Base-by-base conservation (phyloP, 805 yeast genomes). In the Saccharomyces jurei region DNA sequence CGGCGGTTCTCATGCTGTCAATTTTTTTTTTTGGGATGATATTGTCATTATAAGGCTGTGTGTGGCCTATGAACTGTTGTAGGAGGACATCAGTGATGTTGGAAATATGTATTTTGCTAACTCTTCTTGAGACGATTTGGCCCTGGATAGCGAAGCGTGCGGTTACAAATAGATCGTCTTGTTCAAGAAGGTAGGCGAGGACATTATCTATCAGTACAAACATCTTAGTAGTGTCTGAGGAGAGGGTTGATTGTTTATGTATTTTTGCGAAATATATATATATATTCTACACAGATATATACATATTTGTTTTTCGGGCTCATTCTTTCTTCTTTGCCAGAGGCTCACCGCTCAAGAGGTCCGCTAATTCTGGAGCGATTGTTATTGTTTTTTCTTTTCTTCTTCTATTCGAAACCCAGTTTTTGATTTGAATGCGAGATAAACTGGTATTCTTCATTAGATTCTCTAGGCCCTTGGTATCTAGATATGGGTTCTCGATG, bases 391-490 rank as follows among this genome's bases (percentile, higher is more conserved):
- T 63, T 44, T 59, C 58, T 55, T 62, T 63, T 50, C 68, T 56
- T 46, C 68, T 58, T 54, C 66, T 58, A 50, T 65, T 65, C 8
- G 67, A 60, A 13, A 63, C 54, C 68, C 68, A 65, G 44, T 65
- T 63, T 52, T 62, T 59, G n/a, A 65, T 57, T 51, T 65, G 68
- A 14, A 54, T 52, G 28, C 53, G 54, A 6, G 66, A 58, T 13
- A 64, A 52, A 6, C 50, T 44, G 21, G 68, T 64, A 17, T 50
- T 52, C 9, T 25, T 32, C 41, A 50, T 51, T 10, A 63, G 49
- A 11, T 9, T 14, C 36, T 41, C 50, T 13, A 59, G 31, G 46
- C 57, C 52, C 17, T 48, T 48, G 26, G 54, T 54, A 44, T 56
- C 54, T 48, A 60, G 54, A 50, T 64, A 64, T 48, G 66, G 68